phyloP scores from a whole-genome alignment of 495 filamentous ascomycete genomes.

The Xylaria venustula region DNA sequence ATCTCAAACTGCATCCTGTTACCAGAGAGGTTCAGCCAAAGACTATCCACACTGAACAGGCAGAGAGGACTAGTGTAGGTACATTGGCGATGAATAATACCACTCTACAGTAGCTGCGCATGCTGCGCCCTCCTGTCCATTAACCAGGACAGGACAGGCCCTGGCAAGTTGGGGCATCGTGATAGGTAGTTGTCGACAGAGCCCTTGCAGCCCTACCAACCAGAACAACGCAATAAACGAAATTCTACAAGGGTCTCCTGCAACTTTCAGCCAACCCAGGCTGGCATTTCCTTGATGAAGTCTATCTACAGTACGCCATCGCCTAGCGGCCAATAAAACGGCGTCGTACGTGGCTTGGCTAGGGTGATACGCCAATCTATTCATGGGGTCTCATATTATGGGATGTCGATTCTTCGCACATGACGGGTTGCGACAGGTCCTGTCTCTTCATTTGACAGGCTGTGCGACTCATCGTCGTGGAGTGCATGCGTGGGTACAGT shows the following conservation, averaged over 20 bases:
- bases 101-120: background rate
- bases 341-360: background rate
- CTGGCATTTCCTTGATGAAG: background rate
- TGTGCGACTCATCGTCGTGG: background rate
- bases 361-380: background rate
- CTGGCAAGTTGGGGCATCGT: background rate
- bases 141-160: background rate
- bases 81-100: no score
- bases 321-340: background rate
- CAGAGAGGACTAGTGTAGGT: no score
- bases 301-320: background rate
- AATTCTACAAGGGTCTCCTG: background rate
- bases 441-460: no score
- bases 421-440: background rate
- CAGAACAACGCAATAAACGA: conserved; percentile 1
- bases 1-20: no score
- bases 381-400: background rate
- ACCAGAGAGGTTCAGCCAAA: no score
- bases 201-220: conserved; percentile 10
- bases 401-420: background rate
- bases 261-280: background rate
- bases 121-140: background rate
- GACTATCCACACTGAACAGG: no score
- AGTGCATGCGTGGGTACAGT: background rate
- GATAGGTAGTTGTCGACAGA: background rate